Evolutionary conservation across 306 rosid species (phyloP), one percentile per base, ranked within the genome.

Genomic region (Medicago ruthenica): DNA sequence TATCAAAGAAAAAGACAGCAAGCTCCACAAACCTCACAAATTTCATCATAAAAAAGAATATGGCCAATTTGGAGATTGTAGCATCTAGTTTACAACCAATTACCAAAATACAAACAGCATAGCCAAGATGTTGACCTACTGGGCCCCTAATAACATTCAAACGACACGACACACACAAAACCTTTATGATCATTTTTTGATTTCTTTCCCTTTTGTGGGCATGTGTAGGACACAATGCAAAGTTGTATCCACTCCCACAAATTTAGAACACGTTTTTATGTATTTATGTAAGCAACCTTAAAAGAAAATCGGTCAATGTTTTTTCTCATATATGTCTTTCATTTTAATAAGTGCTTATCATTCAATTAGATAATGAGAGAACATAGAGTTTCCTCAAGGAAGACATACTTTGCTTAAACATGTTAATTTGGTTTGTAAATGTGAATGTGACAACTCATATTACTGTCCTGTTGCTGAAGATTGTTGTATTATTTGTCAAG

Each of bases 101-200:
- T 27, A 27, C 31, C 31, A 18, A 55, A 63, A 63, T 8, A 15
- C 47, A 63, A 63, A 73, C 13, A 21, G 3, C 15, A 21, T 40
- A 9, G 67, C 76, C 22, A 14, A 34, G 39, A 55, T 37, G 66
- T 22, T 24, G 69, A 58, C 68, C 9, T 18, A 4, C 36, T 18
- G 57, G 80, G 12, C 0, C 60, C 64, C n/a, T 2, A 62, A 70
- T 8, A 76, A 36, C 16, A 77, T 27, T 65, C 54, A 76, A 27
- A 3, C 31, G 31, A 27, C 39, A 66, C 41, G 16, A 77, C 2
- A 20, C 4, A 78, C 76, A 55, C 55, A 12, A 37, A 48, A 61
- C 41, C 71, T 60, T 60, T 45, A 3, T 5, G 31, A 18, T 27
- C 42, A 18, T 20, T 0, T 16, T 14, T 4, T 42, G 24, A 16